These are phyloP conservation scores for Xylaria cubensis DNA, from an alignment of 495 filamentous ascomycete genomes.

Conservation along the genomic window DNA sequence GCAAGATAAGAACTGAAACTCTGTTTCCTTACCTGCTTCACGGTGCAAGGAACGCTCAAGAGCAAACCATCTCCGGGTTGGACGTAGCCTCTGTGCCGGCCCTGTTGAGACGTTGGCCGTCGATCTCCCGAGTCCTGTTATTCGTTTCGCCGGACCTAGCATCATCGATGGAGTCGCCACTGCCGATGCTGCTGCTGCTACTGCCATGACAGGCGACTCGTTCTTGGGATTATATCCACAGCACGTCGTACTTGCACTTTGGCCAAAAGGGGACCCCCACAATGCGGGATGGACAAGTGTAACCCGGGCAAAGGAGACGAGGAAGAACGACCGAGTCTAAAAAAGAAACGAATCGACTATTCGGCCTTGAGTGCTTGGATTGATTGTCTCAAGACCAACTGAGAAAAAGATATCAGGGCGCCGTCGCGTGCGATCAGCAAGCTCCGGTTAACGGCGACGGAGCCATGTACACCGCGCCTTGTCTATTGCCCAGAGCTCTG, in stretches of 20 bases:
- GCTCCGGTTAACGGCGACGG: conserved; percentile 21
- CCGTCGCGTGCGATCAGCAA: not conserved
- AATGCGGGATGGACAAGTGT: not conserved
- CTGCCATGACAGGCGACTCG: conserved; percentile 12
- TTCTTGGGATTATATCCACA: not conserved
- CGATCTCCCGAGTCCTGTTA: conserved; percentile 14
- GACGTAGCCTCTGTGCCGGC: not conserved
- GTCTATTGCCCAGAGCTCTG: not conserved
- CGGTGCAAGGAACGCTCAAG: conserved; percentile 2
- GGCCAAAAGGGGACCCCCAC: not conserved
- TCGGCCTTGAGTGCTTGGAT: not conserved
- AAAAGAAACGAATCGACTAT: not conserved
- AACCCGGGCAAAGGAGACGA: not conserved
- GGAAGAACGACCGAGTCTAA: not conserved
- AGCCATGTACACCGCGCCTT: not conserved
- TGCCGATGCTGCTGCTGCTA: conserved; percentile 18
- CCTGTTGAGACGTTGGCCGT: not conserved
- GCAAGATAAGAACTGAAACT: not conserved
- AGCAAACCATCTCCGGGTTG: conserved; percentile 5
- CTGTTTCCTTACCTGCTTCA: conserved; percentile 14
- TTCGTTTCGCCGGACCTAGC: conserved; percentile 20
- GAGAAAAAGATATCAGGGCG: not conserved
- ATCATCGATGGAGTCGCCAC: conserved; percentile 12
- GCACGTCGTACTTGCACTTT: conserved; percentile 14
- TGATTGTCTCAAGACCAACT: not conserved